Evolutionary conservation across 345 rosid genomes (phyloP), one percentile per base, ranked within the genome.

Genomic region (Schrenkiella parvula): DNA sequence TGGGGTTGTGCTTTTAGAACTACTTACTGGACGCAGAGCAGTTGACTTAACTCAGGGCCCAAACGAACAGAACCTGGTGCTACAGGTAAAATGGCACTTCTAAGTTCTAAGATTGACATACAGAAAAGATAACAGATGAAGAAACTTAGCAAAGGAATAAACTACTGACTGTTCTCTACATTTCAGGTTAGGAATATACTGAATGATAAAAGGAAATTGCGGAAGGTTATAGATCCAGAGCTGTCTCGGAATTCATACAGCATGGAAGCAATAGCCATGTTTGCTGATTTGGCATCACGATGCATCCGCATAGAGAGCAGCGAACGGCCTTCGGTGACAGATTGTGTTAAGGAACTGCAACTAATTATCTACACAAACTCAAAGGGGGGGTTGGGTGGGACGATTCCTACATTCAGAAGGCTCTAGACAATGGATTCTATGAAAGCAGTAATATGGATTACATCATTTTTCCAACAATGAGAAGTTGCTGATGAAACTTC

Each of bases 1-100:
- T 64, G 97, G 98, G 13, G 97, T 93, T 74, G 97, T 93, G 70
- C 96, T 93, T 59, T 80, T 93, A 32, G 98, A 93, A 81, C 93
- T 91, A 74, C 82, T 91, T 72, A 93, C 98, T 1, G 98, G 97
- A 59, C 95, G 98, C 38, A 83, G 97, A 82, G 98, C 98, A 2
- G 85, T 93, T 34, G 96, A 93, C 83, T 68, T 93, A 71, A 89
- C 80, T 79, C 96, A 89, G 75, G 98, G 90, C 19, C 86, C 87
- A 64, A 83, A 78, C 50, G 96, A 93, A 73, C 98, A 91, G 77
- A 93, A 93, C 76, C 95, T 93, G 46, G 98, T 93, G 48, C 75
- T 93, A 79, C 98, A 91, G 93, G 98, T 88, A 78, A 14, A 62
- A 50, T 21, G 59, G 29, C 11, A 53, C 53, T 69, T 34, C 53